A percentile compares a stretch with the other conserved stretches of the same genome.
phyloP scores from a whole-genome alignment of 1,284 basidiomycete genomes.

The Ganoderma sinense region DNA sequence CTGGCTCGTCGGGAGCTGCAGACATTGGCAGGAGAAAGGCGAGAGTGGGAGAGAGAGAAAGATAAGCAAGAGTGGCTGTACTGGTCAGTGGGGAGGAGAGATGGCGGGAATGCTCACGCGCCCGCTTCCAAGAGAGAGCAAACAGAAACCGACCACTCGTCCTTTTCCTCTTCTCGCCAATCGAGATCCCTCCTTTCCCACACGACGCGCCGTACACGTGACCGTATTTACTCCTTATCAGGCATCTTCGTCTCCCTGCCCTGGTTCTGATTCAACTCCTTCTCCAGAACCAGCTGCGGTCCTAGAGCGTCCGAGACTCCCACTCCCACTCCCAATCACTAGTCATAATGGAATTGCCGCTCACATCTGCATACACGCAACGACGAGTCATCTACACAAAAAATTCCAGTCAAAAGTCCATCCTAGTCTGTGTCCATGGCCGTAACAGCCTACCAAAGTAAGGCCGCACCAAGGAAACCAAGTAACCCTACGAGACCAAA shows the following conservation, averaged over 20 bases:
- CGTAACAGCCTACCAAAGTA: constrained; percentile 14
- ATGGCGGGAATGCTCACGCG: constrained; percentile 30
- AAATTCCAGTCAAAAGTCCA: neutral
- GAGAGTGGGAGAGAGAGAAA: constrained; percentile 23
- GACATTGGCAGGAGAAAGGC: constrained; percentile 34
- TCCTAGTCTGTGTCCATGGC: constrained; percentile 18
- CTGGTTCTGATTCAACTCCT: too few relatives aligned
- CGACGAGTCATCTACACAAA: constrained; percentile 17
- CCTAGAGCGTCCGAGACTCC: neutral
- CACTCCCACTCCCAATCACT: neutral
- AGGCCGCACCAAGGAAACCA: constrained; percentile 24
- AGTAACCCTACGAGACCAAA: constrained; percentile 27
- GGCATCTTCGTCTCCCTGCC: constrained; percentile 6
- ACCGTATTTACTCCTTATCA: constrained; percentile 22
- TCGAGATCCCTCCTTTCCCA: constrained; percentile 24
- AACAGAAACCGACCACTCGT: constrained; percentile 29
- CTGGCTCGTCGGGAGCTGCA: constrained; percentile 36
- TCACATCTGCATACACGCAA: constrained; percentile 6
- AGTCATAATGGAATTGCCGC: neutral
- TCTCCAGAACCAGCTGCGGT: neutral
- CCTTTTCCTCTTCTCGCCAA: constrained; percentile 27
- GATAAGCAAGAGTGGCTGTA: constrained; percentile 29
- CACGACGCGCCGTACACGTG: constrained; percentile 29
- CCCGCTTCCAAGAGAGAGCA: constrained; percentile 25
- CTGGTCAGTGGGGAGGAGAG: constrained; percentile 14